These are phyloP conservation scores for Salinomyces thailandicus DNA, from an alignment of 2,329 filamentous ascomycete genomes.

Conservation along the genomic window DNA sequence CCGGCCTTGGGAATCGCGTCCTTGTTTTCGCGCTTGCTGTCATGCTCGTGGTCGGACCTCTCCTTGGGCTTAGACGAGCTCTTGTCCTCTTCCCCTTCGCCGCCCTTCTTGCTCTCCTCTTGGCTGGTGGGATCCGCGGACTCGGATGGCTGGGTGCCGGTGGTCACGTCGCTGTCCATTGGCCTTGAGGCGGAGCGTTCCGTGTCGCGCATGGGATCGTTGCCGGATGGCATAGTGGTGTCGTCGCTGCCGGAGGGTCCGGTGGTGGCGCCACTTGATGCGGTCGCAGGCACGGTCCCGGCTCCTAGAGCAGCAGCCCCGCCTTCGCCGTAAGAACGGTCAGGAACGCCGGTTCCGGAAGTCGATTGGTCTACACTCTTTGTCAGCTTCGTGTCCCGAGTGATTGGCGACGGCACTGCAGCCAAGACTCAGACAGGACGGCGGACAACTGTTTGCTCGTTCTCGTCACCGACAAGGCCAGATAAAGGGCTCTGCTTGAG, in stretches of 20 bases:
- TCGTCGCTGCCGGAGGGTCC: not conserved
- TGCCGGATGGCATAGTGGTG: not conserved
- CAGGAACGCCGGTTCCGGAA: not conserved
- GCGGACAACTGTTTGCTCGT: constrained; percentile 1
- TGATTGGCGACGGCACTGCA: constrained; percentile 4
- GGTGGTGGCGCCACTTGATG: not conserved
- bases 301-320: constrained; percentile 1
- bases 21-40: constrained; percentile 14
- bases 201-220: not conserved
- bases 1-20: constrained; percentile 25
- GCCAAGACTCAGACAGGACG: not conserved
- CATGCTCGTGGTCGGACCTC: constrained; percentile 1
- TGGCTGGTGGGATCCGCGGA: constrained; percentile 5
- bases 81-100: constrained; percentile 4
- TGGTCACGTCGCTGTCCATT: constrained; percentile 4
- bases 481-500: not conserved
- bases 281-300: not conserved
- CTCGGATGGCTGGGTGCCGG: constrained; percentile 1
- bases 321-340: not conserved
- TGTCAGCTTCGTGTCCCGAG: not conserved
- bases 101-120: not conserved
- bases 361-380: not conserved
- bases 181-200: constrained; percentile 1
- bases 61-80: constrained; percentile 9
- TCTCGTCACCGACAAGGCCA: not conserved